These are phyloP conservation scores for Trebouxia sp. DNA, from an alignment of 139 green algal species.

Conservation along the genomic window DNA sequence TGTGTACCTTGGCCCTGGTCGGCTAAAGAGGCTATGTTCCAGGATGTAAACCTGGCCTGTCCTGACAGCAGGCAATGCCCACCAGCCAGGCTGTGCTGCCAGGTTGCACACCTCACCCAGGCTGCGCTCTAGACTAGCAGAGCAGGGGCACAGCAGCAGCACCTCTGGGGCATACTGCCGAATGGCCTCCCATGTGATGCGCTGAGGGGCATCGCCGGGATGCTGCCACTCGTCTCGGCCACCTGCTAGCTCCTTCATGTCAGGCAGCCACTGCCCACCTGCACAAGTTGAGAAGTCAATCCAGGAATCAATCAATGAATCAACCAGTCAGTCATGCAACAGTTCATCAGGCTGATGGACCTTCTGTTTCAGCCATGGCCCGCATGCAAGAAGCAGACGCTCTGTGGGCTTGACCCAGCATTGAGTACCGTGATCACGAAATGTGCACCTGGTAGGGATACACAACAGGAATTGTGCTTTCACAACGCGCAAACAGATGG, in stretches of 20 bases:
- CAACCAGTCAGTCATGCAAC: not conserved
- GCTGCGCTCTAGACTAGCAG: constrained; percentile 18
- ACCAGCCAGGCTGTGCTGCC: constrained; percentile 83
- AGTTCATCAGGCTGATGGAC: too few species aligned
- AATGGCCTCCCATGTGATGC: constrained; percentile 46
- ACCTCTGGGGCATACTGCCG: constrained; percentile 60
- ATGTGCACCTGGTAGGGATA: too few species aligned
- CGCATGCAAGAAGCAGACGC: too few species aligned
- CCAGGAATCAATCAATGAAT: not conserved
- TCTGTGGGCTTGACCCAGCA: too few species aligned
- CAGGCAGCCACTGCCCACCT: constrained; percentile 67
- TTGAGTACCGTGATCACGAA: too few species aligned
- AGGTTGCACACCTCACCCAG: constrained; percentile 63
- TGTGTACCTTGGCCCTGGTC: constrained; percentile 66
- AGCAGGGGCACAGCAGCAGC: constrained; percentile 48
- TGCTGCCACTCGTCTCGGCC: constrained; percentile 48
- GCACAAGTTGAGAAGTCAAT: not conserved
- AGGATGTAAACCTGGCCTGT: constrained; percentile 74
- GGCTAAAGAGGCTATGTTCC: constrained; percentile 60
- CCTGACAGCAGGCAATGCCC: constrained; percentile 83
- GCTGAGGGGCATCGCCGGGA: constrained; percentile 3
- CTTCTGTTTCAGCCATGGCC: too few species aligned
- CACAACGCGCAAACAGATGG: too few species aligned
- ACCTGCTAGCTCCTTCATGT: constrained; percentile 68
- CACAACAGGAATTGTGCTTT: too few species aligned